Base-by-base conservation (phyloP, 371 early-diverging fungal species). In the Mucor mucedo region DNA sequence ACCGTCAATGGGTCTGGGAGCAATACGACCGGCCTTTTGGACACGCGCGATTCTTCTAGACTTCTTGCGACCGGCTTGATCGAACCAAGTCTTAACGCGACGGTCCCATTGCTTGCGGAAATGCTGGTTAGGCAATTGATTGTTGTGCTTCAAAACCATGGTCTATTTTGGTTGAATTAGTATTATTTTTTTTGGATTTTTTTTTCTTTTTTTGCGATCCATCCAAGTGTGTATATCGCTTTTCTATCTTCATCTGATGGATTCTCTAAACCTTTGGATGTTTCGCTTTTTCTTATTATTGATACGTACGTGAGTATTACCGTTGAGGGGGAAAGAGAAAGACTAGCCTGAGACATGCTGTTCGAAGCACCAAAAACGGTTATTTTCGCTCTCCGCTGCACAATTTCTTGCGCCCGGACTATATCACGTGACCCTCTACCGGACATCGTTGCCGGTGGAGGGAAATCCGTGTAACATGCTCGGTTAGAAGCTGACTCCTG, bases 31-130 rank as follows among this genome's bases (percentile, higher is more conserved):
- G 63, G 99, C 99, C 94, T 99, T 99, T 82, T 90, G 87, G 77
- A 90, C 83, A 73, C 99, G 92, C 63, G 87, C 87, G 56, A 91
- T 78, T 67, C 95, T 87, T 76, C 99, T 88, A 70, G 92, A 83
- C 86, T 90, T 89, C 90, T 95, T 96, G 76, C 92, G 92, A 68
- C 95, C 95, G 71, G 99, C 93, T 87, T 99, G 99, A 86, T 98
- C 90, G 89, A 99, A 99, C 98, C 99, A 99, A 71, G 98, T 98
- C 91, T 94, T 95, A 71, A 98, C 98, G 73, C 94, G 95, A 68
- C 86, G 80, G 82, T 96, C 92, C 95, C 99, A 98, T 86, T 98
- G 93, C 93, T 99, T 99, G 84, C 94, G 98, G 92, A 98, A 97
- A 81, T 99, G 99, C 78, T 83, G 88, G 86, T 96, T 98, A 85